phyloP scores from a whole-genome alignment of 306 rosid genomes.

The Betula pendula region DNA sequence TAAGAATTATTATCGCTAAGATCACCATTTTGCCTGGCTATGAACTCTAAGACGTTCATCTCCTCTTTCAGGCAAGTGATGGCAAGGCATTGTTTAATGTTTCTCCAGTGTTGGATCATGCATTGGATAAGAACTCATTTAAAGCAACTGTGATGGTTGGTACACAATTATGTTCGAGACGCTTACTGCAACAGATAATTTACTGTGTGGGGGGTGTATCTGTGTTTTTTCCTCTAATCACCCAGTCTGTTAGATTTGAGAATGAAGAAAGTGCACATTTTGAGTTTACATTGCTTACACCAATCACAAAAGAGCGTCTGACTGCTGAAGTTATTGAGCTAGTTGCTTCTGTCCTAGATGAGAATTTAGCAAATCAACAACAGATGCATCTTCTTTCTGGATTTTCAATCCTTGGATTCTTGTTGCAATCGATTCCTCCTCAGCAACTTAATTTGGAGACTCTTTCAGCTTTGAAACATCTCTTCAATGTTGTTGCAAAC shows the following conservation, averaged over 20 bases:
- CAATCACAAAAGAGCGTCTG: slow-evolving; percentile 53
- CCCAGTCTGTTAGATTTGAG: slow-evolving; percentile 65
- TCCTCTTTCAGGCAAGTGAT: slow-evolving; percentile 75
- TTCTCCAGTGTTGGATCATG: slow-evolving; percentile 66
- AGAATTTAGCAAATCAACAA: slow-evolving; percentile 88
- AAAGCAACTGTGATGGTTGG: slow-evolving; percentile 85
- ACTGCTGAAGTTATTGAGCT: slow-evolving; percentile 84
- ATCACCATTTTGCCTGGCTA: neutral
- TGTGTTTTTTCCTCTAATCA: slow-evolving; percentile 89
- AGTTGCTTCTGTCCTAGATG: slow-evolving; percentile 88
- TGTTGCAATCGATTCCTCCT: slow-evolving; percentile 89
- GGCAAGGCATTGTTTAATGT: slow-evolving; percentile 87
- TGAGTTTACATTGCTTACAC: slow-evolving; percentile 40
- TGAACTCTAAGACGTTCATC: slow-evolving; percentile 25
- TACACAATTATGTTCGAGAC: slow-evolving; percentile 90
- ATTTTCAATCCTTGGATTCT: slow-evolving; percentile 88
- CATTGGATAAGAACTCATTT: slow-evolving; percentile 66
- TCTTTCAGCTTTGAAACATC: slow-evolving; percentile 84
- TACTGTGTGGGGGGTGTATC: slow-evolving; percentile 98
- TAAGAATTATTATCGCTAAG: neutral
- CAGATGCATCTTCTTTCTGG: slow-evolving; percentile 98
- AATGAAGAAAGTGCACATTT: slow-evolving; percentile 48
- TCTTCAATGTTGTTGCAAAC: slow-evolving; percentile 72
- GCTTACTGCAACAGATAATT: slow-evolving; percentile 86
- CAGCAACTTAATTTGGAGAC: slow-evolving; percentile 77